Conservation (phyloP, 2,329 filamentous ascomycete species). For the Blumeria hordei region DNA sequence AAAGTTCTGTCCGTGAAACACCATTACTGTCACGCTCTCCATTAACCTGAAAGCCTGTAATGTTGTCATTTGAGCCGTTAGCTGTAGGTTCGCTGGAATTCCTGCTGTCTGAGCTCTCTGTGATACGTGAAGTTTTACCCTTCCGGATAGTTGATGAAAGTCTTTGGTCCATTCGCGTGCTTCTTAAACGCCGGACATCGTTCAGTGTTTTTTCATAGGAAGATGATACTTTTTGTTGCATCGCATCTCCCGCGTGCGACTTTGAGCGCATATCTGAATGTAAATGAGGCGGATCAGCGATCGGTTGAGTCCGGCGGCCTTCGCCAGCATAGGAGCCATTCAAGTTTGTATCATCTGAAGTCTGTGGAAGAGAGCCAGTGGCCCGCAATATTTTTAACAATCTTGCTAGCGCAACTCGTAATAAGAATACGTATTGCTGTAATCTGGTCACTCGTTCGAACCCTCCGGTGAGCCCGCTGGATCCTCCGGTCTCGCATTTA, state of each 20-base stretch:
- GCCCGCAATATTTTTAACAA: constrained; percentile 68
- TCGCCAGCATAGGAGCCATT: constrained; percentile 42
- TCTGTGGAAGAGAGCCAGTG: constrained; percentile 56
- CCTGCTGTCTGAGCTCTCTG: constrained; percentile 59
- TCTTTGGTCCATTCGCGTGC: constrained; percentile 82
- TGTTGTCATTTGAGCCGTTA: constrained; percentile 26
- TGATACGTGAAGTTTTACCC: constrained; percentile 71
- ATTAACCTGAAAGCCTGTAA: constrained; percentile 48
- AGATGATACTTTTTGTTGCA: constrained; percentile 37
- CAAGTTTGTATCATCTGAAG: constrained; percentile 46
- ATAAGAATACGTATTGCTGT: constrained; percentile 80
- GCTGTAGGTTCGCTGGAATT: constrained; percentile 44
- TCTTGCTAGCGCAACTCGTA: constrained; percentile 75
- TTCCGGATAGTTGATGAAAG: constrained; percentile 82
- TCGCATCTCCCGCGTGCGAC: constrained; percentile 39
- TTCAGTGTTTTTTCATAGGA: constrained; percentile 91
- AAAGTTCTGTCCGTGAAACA: constrained; percentile 50
- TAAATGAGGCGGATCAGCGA: constrained; percentile 27
- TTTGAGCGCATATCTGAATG: constrained; percentile 48
- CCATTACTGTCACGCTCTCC: constrained; percentile 50
- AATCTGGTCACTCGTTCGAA: constrained; percentile 64
- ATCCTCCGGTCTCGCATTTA: constrained; percentile 33
- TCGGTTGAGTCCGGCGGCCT: constrained; percentile 28
- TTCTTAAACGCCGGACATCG: constrained; percentile 75
- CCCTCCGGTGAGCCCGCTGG: constrained; percentile 24